Base-by-base conservation (phyloP, 1,284 basidiomycete genomes). In the Lignosus rhinocerotis region DNA sequence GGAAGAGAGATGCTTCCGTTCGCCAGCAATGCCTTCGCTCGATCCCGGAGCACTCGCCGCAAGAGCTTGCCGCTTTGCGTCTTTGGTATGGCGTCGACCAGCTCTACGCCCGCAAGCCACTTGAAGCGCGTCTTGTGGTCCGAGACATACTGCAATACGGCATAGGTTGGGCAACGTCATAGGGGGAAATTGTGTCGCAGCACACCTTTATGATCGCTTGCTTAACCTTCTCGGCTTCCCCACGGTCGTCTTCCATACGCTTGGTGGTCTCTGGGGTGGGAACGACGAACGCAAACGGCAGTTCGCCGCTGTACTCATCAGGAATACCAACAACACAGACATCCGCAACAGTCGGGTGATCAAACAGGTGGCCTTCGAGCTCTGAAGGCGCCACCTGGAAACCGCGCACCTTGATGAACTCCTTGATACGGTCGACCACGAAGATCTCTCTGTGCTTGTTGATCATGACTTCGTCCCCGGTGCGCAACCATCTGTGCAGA, bases 231-330 rank as follows among this genome's bases (percentile, higher is more conserved):
- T 11, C 2, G 14, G 11, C n/a, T 19, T 11, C 44, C 25, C 30
- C 11, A 32, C 14, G 32, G 1, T 33, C 31, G 6, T 14, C 33
- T 9, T 19, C 17, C 1, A 25, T 25, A n/a, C 50, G 30, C 2
- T 9, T 33, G 17, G 71, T 70, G 0, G 82, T 80, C 6, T 74
- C 70, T 2, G 76, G 69, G 51, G 76, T 77, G 11, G 85, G 78
- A 1, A 86, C 84, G n/a, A 93, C 76, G 66, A 84, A 93, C 0
- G 88, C 90, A 46, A 89, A 70, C 0, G 93, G 92, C 4, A 91
- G 67, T 68, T 94, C 92, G 38, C 92, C 92, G 49, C 83, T 88
- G 64, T 86, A 90, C 14, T 93, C 90, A 67, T 94, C 89, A 0
- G 81, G 81, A 2, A 93, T 71, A 2, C 90, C 84, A 6, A 94